Evolutionary conservation across 192 early-diverging fungal genomes (phyloP), one percentile per base, ranked within the genome.

Genomic region (Geranomyces michiganensis): DNA sequence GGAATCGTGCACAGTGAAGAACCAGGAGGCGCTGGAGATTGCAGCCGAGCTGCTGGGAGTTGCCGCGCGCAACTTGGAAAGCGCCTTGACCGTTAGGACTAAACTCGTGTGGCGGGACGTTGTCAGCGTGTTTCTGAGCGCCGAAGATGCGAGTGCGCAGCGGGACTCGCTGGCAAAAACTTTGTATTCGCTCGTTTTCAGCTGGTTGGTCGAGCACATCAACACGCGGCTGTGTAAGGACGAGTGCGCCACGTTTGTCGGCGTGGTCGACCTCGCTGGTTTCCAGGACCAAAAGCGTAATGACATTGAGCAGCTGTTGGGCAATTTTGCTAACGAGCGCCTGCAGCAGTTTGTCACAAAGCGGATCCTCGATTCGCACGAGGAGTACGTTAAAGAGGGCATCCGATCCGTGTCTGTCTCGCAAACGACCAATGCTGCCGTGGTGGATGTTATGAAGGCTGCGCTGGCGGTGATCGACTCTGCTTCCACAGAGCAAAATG

Each of bases 131-230:
- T 92, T 94, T 58, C 78, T 99, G 60, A 91, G 94, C 70, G 81
- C 87, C 15, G 87, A 87, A 22, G 89, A 88, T 31, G 95, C 96
- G 0, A 58, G 70, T 14, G 79, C 84, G 51, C 94, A 96, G 76
- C 89, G 94, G 29, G 94, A 99, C 68, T 78, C 85, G 1, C 81
- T 99, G 1, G 90, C 93, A 1, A 83, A 84, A 56, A 81, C 90
- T 9, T 86, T 99, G n/a, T 99, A 96, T 76, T 89, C 88, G 30
- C 86, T 96, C 7, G 70, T 96, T 10, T 94, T 95, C 76, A 83
- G 85, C 21, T 97, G 94, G 90, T 74, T 99, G n/a, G 85, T 95
- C 9, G 95, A 96, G 76, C 89, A 91, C 66, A 87, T 96, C 70
- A 99, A 99, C 82, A 83, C 83, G 27, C 88, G 90, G 24, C 77